Percentiles rank a stretch among this genome's conserved stretches.
These are phyloP conservation scores for Millerozyma acaciae DNA, from an alignment of 805 yeast genomes.

Conservation along the genomic window DNA sequence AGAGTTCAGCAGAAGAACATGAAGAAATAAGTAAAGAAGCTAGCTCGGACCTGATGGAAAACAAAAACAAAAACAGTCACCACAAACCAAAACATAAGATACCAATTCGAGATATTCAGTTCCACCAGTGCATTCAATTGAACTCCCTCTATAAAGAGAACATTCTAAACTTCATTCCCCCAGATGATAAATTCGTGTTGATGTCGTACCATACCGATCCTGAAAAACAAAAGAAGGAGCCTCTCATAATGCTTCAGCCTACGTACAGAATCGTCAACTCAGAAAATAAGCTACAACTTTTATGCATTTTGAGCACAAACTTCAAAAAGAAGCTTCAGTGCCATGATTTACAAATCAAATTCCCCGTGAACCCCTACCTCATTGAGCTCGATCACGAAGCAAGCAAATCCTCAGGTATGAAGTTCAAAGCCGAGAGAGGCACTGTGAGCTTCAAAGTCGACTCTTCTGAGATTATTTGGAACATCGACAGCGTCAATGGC, in stretches of 20 bases:
- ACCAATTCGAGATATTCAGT: constrained; percentile 38
- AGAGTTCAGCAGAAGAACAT: too few relatives aligned
- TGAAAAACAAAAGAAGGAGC: constrained; percentile 34
- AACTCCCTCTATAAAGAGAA: constrained; percentile 64
- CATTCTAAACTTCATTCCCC: constrained; percentile 77
- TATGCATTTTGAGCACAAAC: constrained; percentile 31
- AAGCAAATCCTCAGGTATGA: constrained; percentile 31
- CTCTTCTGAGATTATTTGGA: constrained; percentile 68
- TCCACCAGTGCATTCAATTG: constrained; percentile 70
- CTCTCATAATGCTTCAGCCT: constrained; percentile 44
- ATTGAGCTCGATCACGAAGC: constrained; percentile 18
- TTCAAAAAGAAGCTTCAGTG: constrained; percentile 35
- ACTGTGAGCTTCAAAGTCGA: constrained; percentile 70
- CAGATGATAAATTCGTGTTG: constrained; percentile 52
- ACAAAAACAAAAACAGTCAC: background rate
- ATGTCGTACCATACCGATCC: constrained; percentile 41
- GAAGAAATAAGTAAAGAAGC: too few relatives aligned
- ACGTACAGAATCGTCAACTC: constrained; percentile 21
- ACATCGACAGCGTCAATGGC: constrained; percentile 63
- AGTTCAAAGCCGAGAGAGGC: constrained; percentile 71
- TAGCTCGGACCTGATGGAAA: too few relatives aligned
- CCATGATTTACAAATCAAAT: constrained; percentile 22
- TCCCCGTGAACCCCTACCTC: constrained; percentile 35
- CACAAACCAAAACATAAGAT: too few relatives aligned
- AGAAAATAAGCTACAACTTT: constrained; percentile 26